phyloP scores from a whole-genome alignment of 2,329 filamentous ascomycete genomes.

The Thielaviopsis euricoi region DNA sequence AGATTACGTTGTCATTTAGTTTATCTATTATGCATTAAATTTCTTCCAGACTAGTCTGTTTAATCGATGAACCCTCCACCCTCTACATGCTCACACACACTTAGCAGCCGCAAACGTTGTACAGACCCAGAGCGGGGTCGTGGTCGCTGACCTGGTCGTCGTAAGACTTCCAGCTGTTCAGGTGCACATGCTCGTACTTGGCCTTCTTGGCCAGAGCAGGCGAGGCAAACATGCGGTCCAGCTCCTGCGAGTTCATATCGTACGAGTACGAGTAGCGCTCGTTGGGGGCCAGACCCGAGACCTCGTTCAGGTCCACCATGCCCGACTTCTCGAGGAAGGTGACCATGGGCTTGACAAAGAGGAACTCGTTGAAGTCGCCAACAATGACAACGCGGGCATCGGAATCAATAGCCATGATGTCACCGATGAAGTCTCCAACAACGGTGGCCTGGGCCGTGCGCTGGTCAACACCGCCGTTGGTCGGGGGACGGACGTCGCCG shows the following conservation, averaged over 20 bases:
- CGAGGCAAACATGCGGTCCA: slow-evolving; percentile 56
- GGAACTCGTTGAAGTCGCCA: slow-evolving; percentile 61
- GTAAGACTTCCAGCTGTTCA: slow-evolving; percentile 50
- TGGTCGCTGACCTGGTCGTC: slow-evolving; percentile 47
- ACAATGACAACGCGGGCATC: slow-evolving; percentile 41
- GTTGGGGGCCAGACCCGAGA: slow-evolving; percentile 28
- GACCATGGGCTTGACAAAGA: slow-evolving; percentile 41
- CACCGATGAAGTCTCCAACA: slow-evolving; percentile 39
- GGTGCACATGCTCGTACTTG: slow-evolving; percentile 49
- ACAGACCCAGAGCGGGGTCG: slow-evolving; percentile 47
- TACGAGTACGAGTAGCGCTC: slow-evolving; percentile 59
- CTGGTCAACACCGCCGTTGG: slow-evolving; percentile 45
- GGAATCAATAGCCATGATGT: slow-evolving; percentile 39
- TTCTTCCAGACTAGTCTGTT: not conserved
- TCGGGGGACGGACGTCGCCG: slow-evolving; percentile 47
- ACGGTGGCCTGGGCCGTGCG: slow-evolving; percentile 39
- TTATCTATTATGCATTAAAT: not conserved
- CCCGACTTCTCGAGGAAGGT: slow-evolving; percentile 36
- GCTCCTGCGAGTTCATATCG: slow-evolving; percentile 51
- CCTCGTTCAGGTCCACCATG: slow-evolving; percentile 45
- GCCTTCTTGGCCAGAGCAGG: slow-evolving; percentile 27
- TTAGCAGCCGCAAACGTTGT: slow-evolving; percentile 38
- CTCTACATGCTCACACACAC: not conserved
- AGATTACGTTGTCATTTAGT: no score
- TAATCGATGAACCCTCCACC: not conserved